Percentiles rank a stretch among this genome's conserved stretches.
These are phyloP conservation scores for Ogataea ramenticola DNA, from an alignment of 805 yeast genomes.

Conservation along the genomic window DNA sequence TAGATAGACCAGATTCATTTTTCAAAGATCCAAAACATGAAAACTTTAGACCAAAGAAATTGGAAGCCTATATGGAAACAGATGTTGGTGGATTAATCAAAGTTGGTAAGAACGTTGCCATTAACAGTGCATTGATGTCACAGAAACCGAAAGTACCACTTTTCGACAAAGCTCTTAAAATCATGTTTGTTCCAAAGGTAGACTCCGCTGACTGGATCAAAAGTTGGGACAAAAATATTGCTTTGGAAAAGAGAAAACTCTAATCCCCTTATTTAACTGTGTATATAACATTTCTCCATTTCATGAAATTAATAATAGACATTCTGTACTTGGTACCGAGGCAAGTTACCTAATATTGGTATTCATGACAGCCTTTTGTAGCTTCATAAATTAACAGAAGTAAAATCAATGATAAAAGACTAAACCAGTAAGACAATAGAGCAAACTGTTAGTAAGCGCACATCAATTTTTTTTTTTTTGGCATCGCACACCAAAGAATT, in stretches of 20 bases:
- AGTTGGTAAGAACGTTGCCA: conserved; percentile 67
- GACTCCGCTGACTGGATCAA: conserved; percentile 60
- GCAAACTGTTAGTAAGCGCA: background rate
- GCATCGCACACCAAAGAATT: too few relatives aligned
- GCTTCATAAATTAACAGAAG: too few relatives aligned
- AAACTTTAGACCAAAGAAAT: conserved; percentile 49
- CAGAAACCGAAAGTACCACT: conserved; percentile 64
- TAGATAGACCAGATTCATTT: conserved; percentile 65
- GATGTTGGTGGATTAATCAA: conserved; percentile 77
- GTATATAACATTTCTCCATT: background rate
- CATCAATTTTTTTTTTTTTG: background rate
- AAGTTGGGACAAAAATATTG: conserved; percentile 56
- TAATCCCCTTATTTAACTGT: background rate
- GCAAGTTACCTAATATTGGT: too few relatives aligned
- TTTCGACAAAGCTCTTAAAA: conserved; percentile 63
- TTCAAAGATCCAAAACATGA: conserved; percentile 54
- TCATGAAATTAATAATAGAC: too few relatives aligned
- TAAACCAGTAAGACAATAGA: background rate
- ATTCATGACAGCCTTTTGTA: too few relatives aligned
- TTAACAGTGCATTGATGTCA: conserved; percentile 57
- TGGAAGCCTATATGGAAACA: conserved; percentile 80
- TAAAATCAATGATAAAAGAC: background rate
- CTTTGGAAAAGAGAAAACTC: conserved; percentile 39
- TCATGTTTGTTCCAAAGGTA: conserved; percentile 73
- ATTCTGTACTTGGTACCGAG: too few relatives aligned